Base-by-base conservation (phyloP, 1,139 yeast species). In the Yamadazyma trypodendri region DNA sequence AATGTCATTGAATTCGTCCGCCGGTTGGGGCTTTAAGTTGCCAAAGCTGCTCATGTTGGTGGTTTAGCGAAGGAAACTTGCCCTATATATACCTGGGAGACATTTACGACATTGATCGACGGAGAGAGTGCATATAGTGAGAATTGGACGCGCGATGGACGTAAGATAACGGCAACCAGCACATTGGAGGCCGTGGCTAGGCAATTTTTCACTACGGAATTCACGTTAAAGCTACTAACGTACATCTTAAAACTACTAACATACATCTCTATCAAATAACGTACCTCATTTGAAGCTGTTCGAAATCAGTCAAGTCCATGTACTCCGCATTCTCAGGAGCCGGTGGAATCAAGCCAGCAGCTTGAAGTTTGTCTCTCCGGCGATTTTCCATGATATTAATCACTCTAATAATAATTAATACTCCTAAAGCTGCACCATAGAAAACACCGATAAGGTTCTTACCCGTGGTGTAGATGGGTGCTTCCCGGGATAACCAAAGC, bases 251-350 rank as follows among this genome's bases (percentile, higher is more conserved):
- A n/a, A n/a, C n/a, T n/a, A n/a, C n/a, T n/a, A n/a, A n/a, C n/a
- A n/a, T n/a, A n/a, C n/a, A n/a, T n/a, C n/a, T n/a, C n/a, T n/a
- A 23, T 23, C 24, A 23, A n/a, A 23, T 23, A 16, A 12, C 32
- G 23, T 81, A 81, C 48, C 86, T 67, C 56, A 81, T 81, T 43
- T 69, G 73, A 9, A 77, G 79, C 50, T 83, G 83, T 55, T 82
- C 81, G 39, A 65, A 65, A 50, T 83, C 89, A 2, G 89, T 83
- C 50, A 80, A 59, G 53, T 83, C 89, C 8, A 71, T 63, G 51
- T 73, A 73, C 34, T 77, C 78, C 50, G 76, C 75, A 49, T 79
- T 79, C 11, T 34, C 40, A 8, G 35, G 38, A 4, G 28, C 41
- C 4, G 21, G 35, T 40, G 27, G 42, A 47, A 27, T 44, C 27